Evolutionary conservation across 2,329 filamentous ascomycete species (phyloP), one percentile per base, ranked within the genome.

Genomic region (Westerdykella aurantiaca): DNA sequence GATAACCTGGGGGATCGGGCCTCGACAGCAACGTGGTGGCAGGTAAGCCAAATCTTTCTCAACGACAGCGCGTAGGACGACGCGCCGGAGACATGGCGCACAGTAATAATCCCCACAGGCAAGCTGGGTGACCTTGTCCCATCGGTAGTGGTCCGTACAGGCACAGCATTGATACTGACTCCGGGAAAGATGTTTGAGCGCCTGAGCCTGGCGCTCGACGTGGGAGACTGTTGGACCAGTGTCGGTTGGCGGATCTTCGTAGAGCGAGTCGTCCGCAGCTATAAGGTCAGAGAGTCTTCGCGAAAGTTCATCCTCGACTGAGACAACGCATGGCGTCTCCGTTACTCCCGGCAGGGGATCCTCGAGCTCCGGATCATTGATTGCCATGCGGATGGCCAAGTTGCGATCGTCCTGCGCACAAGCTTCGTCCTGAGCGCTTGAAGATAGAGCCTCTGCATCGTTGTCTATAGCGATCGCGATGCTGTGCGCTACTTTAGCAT

Each of bases 1-100:
- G 44, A 87, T 66, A 6, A 14, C 38, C 11, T 37, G 13, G 10
- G 47, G 31, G 39, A 50, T 41, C 1, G 29, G 4, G 5, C 22
- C 12, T 11, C 42, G 14, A 12, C 34, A 44, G 42, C 40, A 52
- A n/a, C 47, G 25, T 4, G 49, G 45, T 14, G 48, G 49, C 14
- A 50, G 44, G 23, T 35, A 38, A 17, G 29, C 11, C 23, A 48
- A 34, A 17, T 50, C 41, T 31, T 39, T 42, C 6, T 44, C 37
- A 6, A 5, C 3, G 11, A 42, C 33, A n/a, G 48, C 31, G 11
- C 31, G 37, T 22, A 45, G n/a, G 38, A 52, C 43, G 1, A 50
- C 34, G 9, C 29, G 14, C 25, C 42, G 43, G 18, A 50, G 23
- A 35, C 49, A 52, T 7, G 4, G n/a, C 12, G 13, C n/a, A 35